A percentile compares a stretch with the other conserved stretches of the same genome.
Evolutionary conservation across 1,284 basidiomycete genomes (phyloP).

Genomic region (Fistulina hepatica): DNA sequence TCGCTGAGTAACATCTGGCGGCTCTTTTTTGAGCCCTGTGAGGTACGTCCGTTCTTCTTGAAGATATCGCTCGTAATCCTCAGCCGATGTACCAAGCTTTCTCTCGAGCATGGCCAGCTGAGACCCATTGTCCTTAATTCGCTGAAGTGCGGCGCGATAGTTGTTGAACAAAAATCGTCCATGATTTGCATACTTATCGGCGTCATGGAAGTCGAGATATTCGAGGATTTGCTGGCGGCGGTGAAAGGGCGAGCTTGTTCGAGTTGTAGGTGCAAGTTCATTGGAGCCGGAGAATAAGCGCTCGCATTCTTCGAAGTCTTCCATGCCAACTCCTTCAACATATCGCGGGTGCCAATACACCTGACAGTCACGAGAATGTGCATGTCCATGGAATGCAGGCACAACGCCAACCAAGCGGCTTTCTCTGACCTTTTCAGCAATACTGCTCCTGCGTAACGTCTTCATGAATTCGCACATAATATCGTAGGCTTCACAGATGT

Average conservation of each 20-base stretch:
- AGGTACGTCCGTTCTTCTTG: conserved; percentile 16
- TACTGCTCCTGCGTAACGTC: conserved; percentile 19
- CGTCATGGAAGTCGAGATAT: conserved; percentile 17
- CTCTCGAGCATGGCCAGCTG: conserved; percentile 3
- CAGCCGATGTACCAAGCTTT: conserved; percentile 3
- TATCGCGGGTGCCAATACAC: conserved; percentile 15
- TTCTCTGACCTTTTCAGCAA: conserved; percentile 11
- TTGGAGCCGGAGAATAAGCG: conserved; percentile 12
- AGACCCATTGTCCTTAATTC: conserved; percentile 10
- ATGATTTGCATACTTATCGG: conserved; percentile 13
- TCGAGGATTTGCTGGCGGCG: conserved; percentile 16
- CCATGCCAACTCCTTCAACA: conserved; percentile 14
- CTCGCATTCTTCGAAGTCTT: conserved; percentile 19
- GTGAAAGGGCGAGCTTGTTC: conserved; percentile 15
- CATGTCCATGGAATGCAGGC: conserved; percentile 16
- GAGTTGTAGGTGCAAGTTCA: conserved; percentile 12
- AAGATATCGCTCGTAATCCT: conserved; percentile 16
- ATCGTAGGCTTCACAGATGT: conserved; percentile 21
- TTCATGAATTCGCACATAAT: conserved; percentile 25
- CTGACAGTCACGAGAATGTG: conserved; percentile 19
- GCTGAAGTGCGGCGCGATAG: conserved; percentile 17
- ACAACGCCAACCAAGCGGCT: conserved; percentile 9
- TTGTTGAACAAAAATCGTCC: conserved; percentile 19
- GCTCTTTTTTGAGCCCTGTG: conserved; percentile 11
- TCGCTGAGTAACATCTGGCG: conserved; percentile 5